Percentiles rank a stretch among this genome's conserved stretches.
phyloP scores from a whole-genome alignment of 345 rosid genomes.

The Linum lewisii region DNA sequence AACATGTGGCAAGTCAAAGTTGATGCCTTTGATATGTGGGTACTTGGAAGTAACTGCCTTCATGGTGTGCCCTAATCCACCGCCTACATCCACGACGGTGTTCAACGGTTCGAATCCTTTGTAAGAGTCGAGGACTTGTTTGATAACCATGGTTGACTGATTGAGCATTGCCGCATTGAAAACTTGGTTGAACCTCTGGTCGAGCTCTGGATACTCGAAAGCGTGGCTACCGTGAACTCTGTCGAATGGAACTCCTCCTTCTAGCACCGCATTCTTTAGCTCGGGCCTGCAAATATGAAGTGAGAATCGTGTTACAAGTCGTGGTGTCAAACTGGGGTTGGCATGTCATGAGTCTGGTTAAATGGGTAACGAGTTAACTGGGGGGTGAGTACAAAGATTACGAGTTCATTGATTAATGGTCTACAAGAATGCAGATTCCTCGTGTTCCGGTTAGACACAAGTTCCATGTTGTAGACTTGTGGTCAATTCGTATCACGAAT shows the following conservation, averaged over 20 bases:
- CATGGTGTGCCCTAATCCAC: conserved; percentile 24
- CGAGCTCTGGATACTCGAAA: conserved; percentile 19
- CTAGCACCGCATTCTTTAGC: conserved; percentile 24
- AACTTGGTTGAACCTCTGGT: conserved; percentile 23
- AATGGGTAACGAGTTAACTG: too few relatives aligned
- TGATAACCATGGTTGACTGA: conserved; percentile 18
- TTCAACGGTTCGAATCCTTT: conserved; percentile 23
- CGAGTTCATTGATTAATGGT: too few relatives aligned
- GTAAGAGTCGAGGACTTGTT: conserved; percentile 21
- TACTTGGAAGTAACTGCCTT: conserved; percentile 19
- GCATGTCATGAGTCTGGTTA: too few relatives aligned
- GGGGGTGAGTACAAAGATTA: too few relatives aligned
- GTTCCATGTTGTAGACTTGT: too few relatives aligned
- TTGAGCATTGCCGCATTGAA: conserved; percentile 24
- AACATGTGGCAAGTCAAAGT: conserved; percentile 32
- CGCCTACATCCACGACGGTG: conserved; percentile 33
- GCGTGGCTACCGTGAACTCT: conserved; percentile 21
- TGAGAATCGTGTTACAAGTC: too few relatives aligned
- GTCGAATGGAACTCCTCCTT: conserved; percentile 30
- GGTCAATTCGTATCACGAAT: too few relatives aligned
- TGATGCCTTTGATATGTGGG: conserved; percentile 28
- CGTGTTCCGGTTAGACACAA: too few relatives aligned
- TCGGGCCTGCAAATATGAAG: conserved; percentile 3
- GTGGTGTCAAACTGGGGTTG: too few relatives aligned
- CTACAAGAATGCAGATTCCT: too few relatives aligned